Base-by-base conservation (phyloP, 2,329 filamentous ascomycete species). In the Aphanocladium album region DNA sequence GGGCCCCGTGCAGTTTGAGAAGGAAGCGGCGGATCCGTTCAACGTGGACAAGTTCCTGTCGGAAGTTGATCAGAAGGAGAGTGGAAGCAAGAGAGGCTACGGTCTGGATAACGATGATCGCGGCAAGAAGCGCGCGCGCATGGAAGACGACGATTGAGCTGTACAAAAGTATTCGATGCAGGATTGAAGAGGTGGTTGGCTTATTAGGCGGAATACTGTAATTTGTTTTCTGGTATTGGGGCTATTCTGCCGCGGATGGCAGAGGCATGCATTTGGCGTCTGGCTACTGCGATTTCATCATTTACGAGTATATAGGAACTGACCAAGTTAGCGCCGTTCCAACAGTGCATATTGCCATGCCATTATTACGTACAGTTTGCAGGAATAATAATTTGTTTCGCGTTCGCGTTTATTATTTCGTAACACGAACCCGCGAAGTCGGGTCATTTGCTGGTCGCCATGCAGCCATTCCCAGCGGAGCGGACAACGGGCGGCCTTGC, bases 1-100 rank as follows among this genome's bases (percentile, higher is more conserved):
- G 68, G 95, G 95, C 5, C 95, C 95, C 0, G 95, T 99, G 30
- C 90, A 96, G 73, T 99, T 99, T 69, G 93, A 98, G 75, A 96
- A 93, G 75, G 93, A 97, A 57, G 83, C 77, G 1, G 77, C 76
- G 33, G 93, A 98, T 75, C 92, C 92, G 1, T 98, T 98, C 74
- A 93, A 96, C 54, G 95, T 98, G 67, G 92, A 96, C 71, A 90
- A 90, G 69, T 96, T 99, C 79, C 86, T 99, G 72, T 89, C 86
- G 39, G 92, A 97, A 73, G 92, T 82, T 69, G 86, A 79, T 74
- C 83, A 86, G 73, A 81, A 78, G 61, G 76, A 78, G 2, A 81
- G 83, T 2, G 46, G 35, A 2, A 35, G 55, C 21, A 91, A 89
- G 76, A 87, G 92, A 71, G 85, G 89, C 39, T 92, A 89, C 71